These are phyloP conservation scores for Trypanosoma avium DNA, from an alignment of 208 protist species.

Conservation along the genomic window DNA sequence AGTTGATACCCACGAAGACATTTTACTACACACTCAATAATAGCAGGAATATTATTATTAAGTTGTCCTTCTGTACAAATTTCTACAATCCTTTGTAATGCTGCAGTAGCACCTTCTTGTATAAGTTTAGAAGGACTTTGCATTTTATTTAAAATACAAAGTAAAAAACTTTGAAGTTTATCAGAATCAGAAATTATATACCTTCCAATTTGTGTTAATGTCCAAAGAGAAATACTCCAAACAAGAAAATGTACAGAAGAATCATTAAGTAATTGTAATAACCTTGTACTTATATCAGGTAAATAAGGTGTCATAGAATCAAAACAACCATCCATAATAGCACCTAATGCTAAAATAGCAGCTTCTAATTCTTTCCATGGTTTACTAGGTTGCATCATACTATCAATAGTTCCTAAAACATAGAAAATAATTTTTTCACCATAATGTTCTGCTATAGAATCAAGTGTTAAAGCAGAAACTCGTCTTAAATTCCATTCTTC, in stretches of 20 bases:
- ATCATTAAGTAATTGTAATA: conserved; percentile 75
- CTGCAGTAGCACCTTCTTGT: conserved; percentile 67
- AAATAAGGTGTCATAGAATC: conserved; percentile 79
- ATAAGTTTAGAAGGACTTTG: conserved; percentile 82
- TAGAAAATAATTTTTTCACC: conserved; percentile 72
- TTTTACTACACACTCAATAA: conserved; percentile 45
- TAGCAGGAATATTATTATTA: conserved; percentile 33
- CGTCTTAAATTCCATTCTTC: conserved; percentile 92
- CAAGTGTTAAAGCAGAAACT: conserved; percentile 83
- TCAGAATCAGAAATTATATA: conserved; percentile 47
- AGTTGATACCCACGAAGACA: conserved; percentile 84
- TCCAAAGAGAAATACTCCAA: conserved; percentile 90
- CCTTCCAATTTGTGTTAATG: conserved; percentile 64
- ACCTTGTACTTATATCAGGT: conserved; percentile 59
- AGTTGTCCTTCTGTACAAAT: conserved; percentile 47
- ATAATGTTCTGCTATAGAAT: conserved; percentile 84
- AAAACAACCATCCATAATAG: conserved; percentile 91
- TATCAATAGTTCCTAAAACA: conserved; percentile 80
- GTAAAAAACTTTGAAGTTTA: conserved; percentile 43
- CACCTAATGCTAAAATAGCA: conserved; percentile 91
- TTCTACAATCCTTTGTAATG: conserved; percentile 52
- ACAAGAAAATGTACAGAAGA: conserved; percentile 85
- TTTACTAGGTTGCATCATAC: conserved; percentile 57
- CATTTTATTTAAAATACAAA: conserved; percentile 67
- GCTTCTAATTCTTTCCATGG: conserved; percentile 87